Percentiles rank a stretch among this genome's conserved stretches.
Conservation (phyloP, 495 filamentous ascomycete species). For the Penicillium egyptiacum region DNA sequence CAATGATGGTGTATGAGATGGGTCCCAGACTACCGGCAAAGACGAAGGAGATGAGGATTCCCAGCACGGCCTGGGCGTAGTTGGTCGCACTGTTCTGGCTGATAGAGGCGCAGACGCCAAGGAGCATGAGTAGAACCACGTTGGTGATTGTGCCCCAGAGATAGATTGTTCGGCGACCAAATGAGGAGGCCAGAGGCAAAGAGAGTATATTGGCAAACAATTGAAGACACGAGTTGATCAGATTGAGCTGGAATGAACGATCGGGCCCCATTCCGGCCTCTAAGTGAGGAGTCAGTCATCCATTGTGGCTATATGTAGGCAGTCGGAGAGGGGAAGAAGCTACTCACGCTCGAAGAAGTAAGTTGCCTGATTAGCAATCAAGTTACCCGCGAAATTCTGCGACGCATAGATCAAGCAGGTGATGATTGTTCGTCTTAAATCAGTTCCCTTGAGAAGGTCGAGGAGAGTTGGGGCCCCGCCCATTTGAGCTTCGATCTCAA, state of each 20-base stretch:
- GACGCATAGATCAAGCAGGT: slow-evolving; percentile 56
- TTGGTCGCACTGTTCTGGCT: slow-evolving; percentile 29
- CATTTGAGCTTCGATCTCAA: slow-evolving; percentile 62
- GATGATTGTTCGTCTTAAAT: slow-evolving; percentile 66
- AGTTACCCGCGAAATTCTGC: slow-evolving; percentile 39
- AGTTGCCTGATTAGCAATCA: slow-evolving; percentile 31
- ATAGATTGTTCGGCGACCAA: slow-evolving; percentile 51
- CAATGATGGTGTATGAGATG: slow-evolving; percentile 57
- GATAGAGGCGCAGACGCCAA: slow-evolving; percentile 50
- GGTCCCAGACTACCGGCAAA: slow-evolving; percentile 44
- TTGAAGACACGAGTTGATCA: slow-evolving; percentile 42
- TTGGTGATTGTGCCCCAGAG: slow-evolving; percentile 43
- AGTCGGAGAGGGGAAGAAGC: not conserved
- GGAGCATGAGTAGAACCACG: slow-evolving; percentile 30
- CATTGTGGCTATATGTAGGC: not conserved
- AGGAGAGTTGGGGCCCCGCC: slow-evolving; percentile 55
- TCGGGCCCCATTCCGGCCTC: slow-evolving; percentile 29
- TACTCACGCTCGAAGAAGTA: slow-evolving; percentile 32
- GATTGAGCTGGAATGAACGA: slow-evolving; percentile 35
- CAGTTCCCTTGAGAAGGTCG: slow-evolving; percentile 68
- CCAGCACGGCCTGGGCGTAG: slow-evolving; percentile 51
- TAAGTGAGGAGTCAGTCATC: slow-evolving; percentile 16
- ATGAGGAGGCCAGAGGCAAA: slow-evolving; percentile 30
- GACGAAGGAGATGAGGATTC: slow-evolving; percentile 53
- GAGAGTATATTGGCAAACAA: slow-evolving; percentile 34